phyloP scores from a whole-genome alignment of 768 basidiomycete genomes.

The Lenzites betulinus region DNA sequence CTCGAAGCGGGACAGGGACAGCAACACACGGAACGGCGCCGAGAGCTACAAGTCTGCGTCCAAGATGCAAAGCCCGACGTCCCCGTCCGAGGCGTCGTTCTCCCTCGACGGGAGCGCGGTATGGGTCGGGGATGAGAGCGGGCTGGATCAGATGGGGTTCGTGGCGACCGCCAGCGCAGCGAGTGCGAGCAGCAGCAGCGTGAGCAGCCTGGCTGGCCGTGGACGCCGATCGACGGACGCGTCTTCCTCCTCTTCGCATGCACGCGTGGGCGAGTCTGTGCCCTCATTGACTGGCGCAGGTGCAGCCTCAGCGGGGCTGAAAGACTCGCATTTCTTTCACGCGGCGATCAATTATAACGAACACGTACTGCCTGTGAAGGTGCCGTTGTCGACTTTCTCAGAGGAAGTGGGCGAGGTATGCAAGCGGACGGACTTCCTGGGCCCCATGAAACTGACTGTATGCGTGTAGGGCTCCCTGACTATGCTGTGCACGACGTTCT shows the following conservation, averaged over 20 bases:
- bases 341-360: constrained; percentile 83
- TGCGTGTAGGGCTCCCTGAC: constrained; percentile 82
- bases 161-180: constrained; percentile 18
- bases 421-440: constrained; percentile 31
- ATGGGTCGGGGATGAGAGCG: constrained; percentile 81
- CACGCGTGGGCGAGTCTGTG: constrained; percentile 22
- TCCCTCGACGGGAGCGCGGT: constrained; percentile 79
- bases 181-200: constrained; percentile 24
- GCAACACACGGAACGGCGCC: constrained; percentile 15
- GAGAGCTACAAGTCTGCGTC: constrained; percentile 41
- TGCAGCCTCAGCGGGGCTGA: constrained; percentile 37
- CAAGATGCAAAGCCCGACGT: constrained; percentile 42
- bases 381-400: constrained; percentile 86
- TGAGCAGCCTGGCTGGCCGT: constrained; percentile 35
- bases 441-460: constrained; percentile 17
- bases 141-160: constrained; percentile 41
- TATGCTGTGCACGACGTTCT: constrained; percentile 85
- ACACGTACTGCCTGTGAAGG: constrained; percentile 83
- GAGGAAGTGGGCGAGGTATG: constrained; percentile 95
- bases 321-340: constrained; percentile 95
- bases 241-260: constrained; percentile 69
- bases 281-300: constrained; percentile 22
- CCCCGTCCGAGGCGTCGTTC: constrained; percentile 74
- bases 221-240: constrained; percentile 72
- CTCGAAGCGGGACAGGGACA: constrained; percentile 5